Percentiles rank a stretch among this genome's conserved stretches.
Evolutionary conservation across 306 rosid species (phyloP).

Genomic region (Potentilla sterilis): DNA sequence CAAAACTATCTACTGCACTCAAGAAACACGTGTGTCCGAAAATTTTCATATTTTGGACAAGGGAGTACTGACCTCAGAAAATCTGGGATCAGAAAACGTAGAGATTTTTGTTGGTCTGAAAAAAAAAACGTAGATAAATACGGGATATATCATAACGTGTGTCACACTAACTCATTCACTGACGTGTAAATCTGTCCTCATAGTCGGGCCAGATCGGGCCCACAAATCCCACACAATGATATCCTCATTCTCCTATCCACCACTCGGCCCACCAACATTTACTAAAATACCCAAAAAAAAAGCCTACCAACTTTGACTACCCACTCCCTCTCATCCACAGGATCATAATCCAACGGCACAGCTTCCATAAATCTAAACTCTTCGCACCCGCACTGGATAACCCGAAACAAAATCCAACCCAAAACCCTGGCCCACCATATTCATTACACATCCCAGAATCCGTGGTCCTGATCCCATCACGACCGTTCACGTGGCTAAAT

Average conservation of each 20-base stretch:
- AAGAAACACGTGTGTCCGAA: no score
- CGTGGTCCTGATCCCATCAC: not conserved
- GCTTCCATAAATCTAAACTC: no score
- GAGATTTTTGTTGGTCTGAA: no score
- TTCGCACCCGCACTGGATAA: not conserved
- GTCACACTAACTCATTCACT: no score
- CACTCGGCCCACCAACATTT: not conserved
- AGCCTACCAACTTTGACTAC: not conserved
- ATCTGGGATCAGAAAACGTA: no score
- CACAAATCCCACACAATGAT: not conserved
- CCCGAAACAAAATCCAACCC: not conserved
- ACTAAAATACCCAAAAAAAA: not conserved
- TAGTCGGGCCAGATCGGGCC: not conserved
- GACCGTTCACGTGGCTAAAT: not conserved
- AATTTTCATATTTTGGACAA: no score
- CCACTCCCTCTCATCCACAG: not conserved
- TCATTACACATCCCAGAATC: not conserved
- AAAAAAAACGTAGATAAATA: no score
- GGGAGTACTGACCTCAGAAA: no score
- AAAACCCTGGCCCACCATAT: not conserved
- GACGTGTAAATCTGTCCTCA: not conserved
- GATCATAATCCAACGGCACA: not conserved
- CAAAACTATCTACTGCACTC: no score
- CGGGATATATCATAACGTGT: no score
- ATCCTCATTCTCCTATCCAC: not conserved